A percentile compares a stretch with the other conserved stretches of the same genome.
These are phyloP conservation scores for Chamaecyparis obtusa DNA, from an alignment of 75 land plant genomes.

Conservation along the genomic window DNA sequence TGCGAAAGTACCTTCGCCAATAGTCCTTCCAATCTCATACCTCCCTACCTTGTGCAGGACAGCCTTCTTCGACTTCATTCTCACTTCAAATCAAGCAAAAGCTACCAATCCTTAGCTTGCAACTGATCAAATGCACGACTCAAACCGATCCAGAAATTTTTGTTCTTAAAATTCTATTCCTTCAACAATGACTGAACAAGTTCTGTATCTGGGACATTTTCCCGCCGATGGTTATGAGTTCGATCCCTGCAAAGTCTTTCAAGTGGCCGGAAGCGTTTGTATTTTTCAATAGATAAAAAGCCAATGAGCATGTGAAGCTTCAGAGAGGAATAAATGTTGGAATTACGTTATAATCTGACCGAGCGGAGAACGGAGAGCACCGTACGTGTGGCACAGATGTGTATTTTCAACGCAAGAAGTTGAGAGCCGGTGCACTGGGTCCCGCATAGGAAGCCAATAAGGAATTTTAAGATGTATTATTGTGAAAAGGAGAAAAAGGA, in stretches of 20 bases:
- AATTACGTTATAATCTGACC: too few relatives aligned
- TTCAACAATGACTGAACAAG: neutral
- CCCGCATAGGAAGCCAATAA: too few relatives aligned
- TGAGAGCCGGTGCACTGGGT: too few relatives aligned
- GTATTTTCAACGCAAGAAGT: too few relatives aligned
- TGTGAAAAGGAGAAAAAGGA: too few relatives aligned
- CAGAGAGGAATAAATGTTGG: too few relatives aligned
- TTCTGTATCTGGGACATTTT: neutral
- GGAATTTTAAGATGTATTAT: too few relatives aligned
- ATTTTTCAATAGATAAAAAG: too few relatives aligned
- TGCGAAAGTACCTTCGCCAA: conserved; percentile 42
- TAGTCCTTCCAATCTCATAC: conserved; percentile 49
- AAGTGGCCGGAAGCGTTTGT: neutral
- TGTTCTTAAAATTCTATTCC: neutral
- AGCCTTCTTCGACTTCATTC: conserved; percentile 4
- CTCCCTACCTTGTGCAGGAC: conserved; percentile 40
- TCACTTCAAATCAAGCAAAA: neutral
- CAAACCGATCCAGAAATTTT: neutral
- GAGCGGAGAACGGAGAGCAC: too few relatives aligned
- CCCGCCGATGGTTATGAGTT: neutral
- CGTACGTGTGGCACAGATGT: too few relatives aligned
- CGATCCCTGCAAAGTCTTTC: neutral
- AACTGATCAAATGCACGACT: neutral
- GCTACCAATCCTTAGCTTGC: neutral
- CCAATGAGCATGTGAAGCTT: too few relatives aligned